Conservation (phyloP, 2,329 filamentous ascomycete genomes). For the Sclerotinia trifoliorum region DNA sequence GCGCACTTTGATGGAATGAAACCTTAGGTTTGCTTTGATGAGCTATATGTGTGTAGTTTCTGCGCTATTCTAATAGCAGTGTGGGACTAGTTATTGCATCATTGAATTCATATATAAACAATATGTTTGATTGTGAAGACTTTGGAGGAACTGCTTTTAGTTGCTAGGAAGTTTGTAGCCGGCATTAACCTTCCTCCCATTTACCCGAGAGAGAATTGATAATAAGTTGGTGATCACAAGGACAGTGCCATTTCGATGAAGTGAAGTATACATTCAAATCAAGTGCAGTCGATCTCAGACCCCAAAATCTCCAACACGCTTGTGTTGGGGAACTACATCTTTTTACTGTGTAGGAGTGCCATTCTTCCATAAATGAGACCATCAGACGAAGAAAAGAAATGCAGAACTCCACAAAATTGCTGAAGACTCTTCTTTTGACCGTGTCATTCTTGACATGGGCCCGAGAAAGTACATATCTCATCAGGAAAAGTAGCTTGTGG, state of each 20-base stretch:
- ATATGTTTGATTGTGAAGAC: not conserved
- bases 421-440: not conserved
- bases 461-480: not conserved
- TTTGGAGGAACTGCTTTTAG: not conserved
- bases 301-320: not conserved
- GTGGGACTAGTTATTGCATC: not conserved
- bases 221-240: not conserved
- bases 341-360: not conserved
- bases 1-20: not conserved
- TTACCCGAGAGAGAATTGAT: not conserved
- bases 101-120: not conserved
- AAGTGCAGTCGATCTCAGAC: not conserved
- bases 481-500: not conserved
- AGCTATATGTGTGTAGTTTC: not conserved
- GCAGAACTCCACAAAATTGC: not conserved
- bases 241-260: not conserved
- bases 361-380: not conserved
- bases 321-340: not conserved
- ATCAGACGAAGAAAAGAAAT: not conserved
- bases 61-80: not conserved
- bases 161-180: not conserved
- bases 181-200: too few relatives aligned
- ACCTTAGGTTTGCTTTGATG: not conserved
- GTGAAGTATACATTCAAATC: too few relatives aligned
- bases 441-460: not conserved